Percentiles rank a stretch among this genome's conserved stretches.
Evolutionary conservation across 345 rosid species (phyloP).

Genomic region (Chamaenerion angustifolium): DNA sequence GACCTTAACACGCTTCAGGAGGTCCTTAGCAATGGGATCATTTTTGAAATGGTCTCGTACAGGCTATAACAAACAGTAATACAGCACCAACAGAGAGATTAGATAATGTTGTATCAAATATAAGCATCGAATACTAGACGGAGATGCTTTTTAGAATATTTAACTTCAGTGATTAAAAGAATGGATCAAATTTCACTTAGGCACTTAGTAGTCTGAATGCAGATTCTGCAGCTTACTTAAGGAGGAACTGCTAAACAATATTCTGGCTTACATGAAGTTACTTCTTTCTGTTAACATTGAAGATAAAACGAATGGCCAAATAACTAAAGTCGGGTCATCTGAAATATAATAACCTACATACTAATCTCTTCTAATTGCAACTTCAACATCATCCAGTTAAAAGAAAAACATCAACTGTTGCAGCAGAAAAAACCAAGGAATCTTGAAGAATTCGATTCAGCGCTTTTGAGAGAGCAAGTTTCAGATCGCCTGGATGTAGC

Average conservation of each 20-base stretch:
- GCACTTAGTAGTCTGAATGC: too few relatives aligned
- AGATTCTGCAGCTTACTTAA: too few relatives aligned
- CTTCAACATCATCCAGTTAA: too few relatives aligned
- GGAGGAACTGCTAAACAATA: too few relatives aligned
- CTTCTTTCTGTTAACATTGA: not conserved
- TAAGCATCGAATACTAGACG: too few relatives aligned
- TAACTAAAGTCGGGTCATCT: too few relatives aligned
- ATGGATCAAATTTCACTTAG: too few relatives aligned
- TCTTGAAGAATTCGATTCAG: slow-evolving; percentile 55
- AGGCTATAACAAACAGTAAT: slow-evolving; percentile 32
- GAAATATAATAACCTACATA: too few relatives aligned
- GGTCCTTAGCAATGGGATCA: slow-evolving; percentile 48
- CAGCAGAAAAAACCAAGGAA: not conserved
- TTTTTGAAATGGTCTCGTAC: slow-evolving; percentile 63
- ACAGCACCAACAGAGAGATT: not conserved
- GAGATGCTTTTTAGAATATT: too few relatives aligned
- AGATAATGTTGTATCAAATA: not conserved
- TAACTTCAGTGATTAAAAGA: too few relatives aligned
- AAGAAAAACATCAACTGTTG: not conserved
- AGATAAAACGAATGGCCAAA: not conserved
- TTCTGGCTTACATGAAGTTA: too few relatives aligned
- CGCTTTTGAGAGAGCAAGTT: slow-evolving; percentile 51
- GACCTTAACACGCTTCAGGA: slow-evolving; percentile 66
- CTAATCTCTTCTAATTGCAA: too few relatives aligned
- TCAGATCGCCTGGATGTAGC: slow-evolving; percentile 68